Evolutionary conservation across 768 basidiomycete species (phyloP).

Genomic region (Phlegmacium glaucopus): DNA sequence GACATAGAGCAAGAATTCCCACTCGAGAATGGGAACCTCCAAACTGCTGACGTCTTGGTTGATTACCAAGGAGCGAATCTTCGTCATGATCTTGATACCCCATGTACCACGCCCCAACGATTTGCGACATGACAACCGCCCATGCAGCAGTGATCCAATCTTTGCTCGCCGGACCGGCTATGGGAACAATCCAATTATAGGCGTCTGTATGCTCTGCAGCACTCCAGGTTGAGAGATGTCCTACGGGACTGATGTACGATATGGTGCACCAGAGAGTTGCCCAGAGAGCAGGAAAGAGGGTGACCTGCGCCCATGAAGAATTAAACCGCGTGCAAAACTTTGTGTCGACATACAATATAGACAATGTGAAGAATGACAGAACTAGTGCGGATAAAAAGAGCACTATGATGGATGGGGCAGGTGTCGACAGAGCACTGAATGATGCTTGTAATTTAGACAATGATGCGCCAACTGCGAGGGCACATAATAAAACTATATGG

Average conservation of each 20-base stretch:
- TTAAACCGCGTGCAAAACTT: conserved; percentile 26
- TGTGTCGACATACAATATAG: conserved; percentile 36
- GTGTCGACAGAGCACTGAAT: conserved; percentile 51
- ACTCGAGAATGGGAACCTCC: conserved; percentile 20
- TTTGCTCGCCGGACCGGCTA: conserved; percentile 54
- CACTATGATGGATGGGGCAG: conserved; percentile 43
- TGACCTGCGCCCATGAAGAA: conserved; percentile 41
- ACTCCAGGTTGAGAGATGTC: conserved; percentile 71
- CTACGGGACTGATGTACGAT: conserved; percentile 60
- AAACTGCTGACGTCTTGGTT: conserved; percentile 4
- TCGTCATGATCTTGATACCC: conserved; percentile 26
- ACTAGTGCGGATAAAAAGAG: conserved; percentile 38
- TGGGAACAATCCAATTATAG: conserved; percentile 63
- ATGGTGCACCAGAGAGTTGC: conserved; percentile 53
- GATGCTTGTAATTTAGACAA: conserved; percentile 43
- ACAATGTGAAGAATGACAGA: conserved; percentile 43
- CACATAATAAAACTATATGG: conserved; percentile 30
- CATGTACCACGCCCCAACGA: conserved; percentile 56
- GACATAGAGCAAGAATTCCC: conserved; percentile 33
- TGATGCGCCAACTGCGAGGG: conserved; percentile 38
- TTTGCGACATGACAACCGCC: conserved; percentile 62
- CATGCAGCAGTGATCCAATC: conserved; percentile 79
- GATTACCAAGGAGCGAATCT: conserved; percentile 1
- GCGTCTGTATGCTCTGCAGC: conserved; percentile 48
- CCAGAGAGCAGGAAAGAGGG: conserved; percentile 72